Base-by-base conservation (phyloP, 768 basidiomycete species). In the Lentinula sp. region DNA sequence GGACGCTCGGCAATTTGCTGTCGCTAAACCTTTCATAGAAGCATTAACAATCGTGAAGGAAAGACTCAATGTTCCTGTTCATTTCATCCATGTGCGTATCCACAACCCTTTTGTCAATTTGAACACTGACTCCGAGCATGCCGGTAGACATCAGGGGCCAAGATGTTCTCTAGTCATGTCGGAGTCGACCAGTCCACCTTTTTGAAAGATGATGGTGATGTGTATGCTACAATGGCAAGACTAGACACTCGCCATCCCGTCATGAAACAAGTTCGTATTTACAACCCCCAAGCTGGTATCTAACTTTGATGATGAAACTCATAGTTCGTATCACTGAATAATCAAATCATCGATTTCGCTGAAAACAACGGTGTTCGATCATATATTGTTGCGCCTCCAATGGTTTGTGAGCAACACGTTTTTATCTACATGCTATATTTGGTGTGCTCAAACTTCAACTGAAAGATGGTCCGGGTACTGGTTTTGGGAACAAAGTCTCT, bases 401-500 rank as follows among this genome's bases (percentile, higher is more conserved):
- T 63, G 62, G 59, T 60, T 32, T 63, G 62, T 63, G n/a, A 60
- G 62, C 46, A 48, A 16, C 15, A 15, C 16, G 2, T 43, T 16
- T 43, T 28, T 28, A 43, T 16, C n/a, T n/a, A n/a, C n/a, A n/a
- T 15, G 15, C 21, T 31, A 2, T 39, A n/a, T 42, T 11, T 48
- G 15, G n/a, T 58, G 5, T 16, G 13, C 34, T 37, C 31, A 50
- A 50, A 37, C 18, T 35, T 18, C 39, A 13, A 35, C 16, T 40
- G 18, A 35, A 9, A 63, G 62, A 60, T 32, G 62, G 62, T 10
- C 53, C 62, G 2, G 62, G 62, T 39, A 48, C 55, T 6, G 62
- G 62, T 2, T 63, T 63, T 40, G 62, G 62, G 18, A 63, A 63
- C 21, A 63, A 63, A 40, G 60, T 63, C 5, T 63, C 62, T 31